Conservation (phyloP, 2,329 filamentous ascomycete genomes). For the Lachnellula subtilissima region DNA sequence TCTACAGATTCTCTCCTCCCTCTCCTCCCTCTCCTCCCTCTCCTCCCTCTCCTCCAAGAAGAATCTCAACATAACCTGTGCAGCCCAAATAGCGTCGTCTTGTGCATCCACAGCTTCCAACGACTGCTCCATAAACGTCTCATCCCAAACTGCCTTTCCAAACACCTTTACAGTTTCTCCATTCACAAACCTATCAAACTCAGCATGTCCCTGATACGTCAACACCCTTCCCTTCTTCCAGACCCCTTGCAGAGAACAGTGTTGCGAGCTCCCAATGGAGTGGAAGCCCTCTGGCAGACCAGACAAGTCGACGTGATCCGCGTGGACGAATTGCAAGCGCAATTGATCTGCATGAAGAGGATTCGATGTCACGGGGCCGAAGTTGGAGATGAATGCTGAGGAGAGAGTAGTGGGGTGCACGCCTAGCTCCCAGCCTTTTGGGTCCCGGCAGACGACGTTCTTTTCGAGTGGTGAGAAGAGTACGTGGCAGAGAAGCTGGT, state of each 20-base stretch:
- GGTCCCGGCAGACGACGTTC: conserved; percentile 16
- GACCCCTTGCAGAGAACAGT: conserved; percentile 37
- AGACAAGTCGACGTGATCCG: conserved; percentile 26
- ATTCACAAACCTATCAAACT: conserved; percentile 40
- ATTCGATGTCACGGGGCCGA: conserved; percentile 10
- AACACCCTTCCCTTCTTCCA: conserved; percentile 36
- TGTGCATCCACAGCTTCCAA: conserved; percentile 20
- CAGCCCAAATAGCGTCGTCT: conserved; percentile 31
- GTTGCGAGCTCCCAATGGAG: conserved; percentile 22
- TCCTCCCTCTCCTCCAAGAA: conserved; percentile 18
- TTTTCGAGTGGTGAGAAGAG: conserved; percentile 26
- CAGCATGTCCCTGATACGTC: conserved; percentile 40
- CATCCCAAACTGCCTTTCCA: conserved; percentile 24
- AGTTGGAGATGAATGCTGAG: conserved; percentile 19
- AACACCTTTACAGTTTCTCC: conserved; percentile 35
- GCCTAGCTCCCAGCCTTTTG: conserved; percentile 31
- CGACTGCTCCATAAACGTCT: conserved; percentile 19
- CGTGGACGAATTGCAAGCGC: conserved; percentile 37
- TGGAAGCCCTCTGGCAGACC: conserved; percentile 14
- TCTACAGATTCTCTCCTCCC: background rate
- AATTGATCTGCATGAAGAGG: conserved; percentile 8
- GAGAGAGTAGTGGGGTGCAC: conserved; percentile 28
- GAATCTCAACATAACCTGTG: conserved; percentile 32
- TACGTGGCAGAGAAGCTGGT: conserved; percentile 38
- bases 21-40: background rate